phyloP scores from a whole-genome alignment of 179 eudicot genomes.

The Actinidia polygama region DNA sequence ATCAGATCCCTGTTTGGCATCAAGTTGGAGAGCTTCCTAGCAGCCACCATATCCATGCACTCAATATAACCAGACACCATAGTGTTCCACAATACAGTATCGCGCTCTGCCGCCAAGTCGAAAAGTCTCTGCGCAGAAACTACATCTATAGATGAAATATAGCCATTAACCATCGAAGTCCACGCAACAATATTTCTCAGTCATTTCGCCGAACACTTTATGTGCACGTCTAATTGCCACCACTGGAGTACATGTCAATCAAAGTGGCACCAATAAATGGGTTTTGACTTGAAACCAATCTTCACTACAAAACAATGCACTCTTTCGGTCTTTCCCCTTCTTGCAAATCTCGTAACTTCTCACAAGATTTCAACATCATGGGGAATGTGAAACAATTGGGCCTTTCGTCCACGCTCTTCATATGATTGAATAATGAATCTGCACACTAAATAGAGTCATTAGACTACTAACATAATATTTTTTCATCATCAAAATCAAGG shows the following conservation, averaged over 20 bases:
- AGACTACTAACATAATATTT: too few relatives aligned
- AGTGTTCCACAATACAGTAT: slow-evolving; percentile 72
- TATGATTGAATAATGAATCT: slow-evolving; percentile 48
- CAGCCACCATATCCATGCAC: slow-evolving; percentile 54
- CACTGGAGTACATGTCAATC: slow-evolving; percentile 64
- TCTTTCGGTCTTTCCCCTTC: slow-evolving; percentile 57
- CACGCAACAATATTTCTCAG: slow-evolving; percentile 67
- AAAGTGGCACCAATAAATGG: slow-evolving; percentile 74
- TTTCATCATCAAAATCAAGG: too few relatives aligned
- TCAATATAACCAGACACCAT: slow-evolving; percentile 65
- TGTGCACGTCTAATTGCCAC: slow-evolving; percentile 44
- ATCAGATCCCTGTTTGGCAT: slow-evolving; percentile 70
- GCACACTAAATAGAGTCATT: too few relatives aligned
- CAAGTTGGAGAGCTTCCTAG: slow-evolving; percentile 50
- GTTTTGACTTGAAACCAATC: slow-evolving; percentile 59
- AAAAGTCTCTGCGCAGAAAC: slow-evolving; percentile 52
- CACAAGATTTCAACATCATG: slow-evolving; percentile 71
- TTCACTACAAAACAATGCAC: slow-evolving; percentile 60
- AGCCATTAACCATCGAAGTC: slow-evolving; percentile 68
- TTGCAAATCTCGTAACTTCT: slow-evolving; percentile 41
- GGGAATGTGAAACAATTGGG: slow-evolving; percentile 73
- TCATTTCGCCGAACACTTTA: slow-evolving; percentile 65
- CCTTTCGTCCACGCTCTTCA: slow-evolving; percentile 48
- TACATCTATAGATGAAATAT: slow-evolving; percentile 43
- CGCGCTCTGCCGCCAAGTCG: slow-evolving; percentile 71